These are phyloP conservation scores for Quercus phellos DNA, from an alignment of 331 rosid species.

Conservation along the genomic window DNA sequence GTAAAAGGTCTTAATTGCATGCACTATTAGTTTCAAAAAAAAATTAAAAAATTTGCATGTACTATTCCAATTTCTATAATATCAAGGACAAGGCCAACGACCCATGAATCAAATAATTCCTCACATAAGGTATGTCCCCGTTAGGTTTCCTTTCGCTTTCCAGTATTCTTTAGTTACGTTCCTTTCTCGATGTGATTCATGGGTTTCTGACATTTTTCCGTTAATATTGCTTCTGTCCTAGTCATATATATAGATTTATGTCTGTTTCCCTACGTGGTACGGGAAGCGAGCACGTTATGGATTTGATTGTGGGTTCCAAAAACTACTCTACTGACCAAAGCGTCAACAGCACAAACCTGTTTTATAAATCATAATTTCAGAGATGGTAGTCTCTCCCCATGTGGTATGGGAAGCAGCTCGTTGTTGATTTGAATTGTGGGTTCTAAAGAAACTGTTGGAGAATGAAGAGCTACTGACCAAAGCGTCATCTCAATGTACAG, in stretches of 20 bases:
- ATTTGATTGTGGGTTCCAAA: too few species aligned
- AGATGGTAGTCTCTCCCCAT: not conserved
- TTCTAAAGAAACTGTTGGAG: not conserved
- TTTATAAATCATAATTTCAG: too few species aligned
- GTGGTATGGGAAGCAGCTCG: conserved; percentile 39
- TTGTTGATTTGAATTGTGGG: not conserved
- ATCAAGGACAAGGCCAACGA: too few species aligned
- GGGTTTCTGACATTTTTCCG: conserved; percentile 3
- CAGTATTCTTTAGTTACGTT: conserved; percentile 7
- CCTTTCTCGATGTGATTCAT: conserved; percentile 4
- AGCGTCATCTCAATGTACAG: not conserved
- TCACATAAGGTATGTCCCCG: not conserved
- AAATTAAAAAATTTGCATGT: too few species aligned
- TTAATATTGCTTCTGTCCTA: conserved; percentile 5
- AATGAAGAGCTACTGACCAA: not conserved
- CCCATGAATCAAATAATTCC: not conserved
- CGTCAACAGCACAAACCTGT: too few species aligned
- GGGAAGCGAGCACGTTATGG: too few species aligned
- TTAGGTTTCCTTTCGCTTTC: conserved; percentile 54
- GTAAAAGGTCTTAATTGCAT: too few species aligned
- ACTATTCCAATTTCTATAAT: too few species aligned
- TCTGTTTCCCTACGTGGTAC: too few species aligned
- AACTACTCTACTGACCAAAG: too few species aligned
- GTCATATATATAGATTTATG: too few species aligned
- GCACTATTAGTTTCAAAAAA: too few species aligned